A percentile compares a stretch with the other conserved stretches of the same genome.
These are phyloP conservation scores for Ophiostoma fasciatum DNA, from an alignment of 2,329 filamentous ascomycete species.

Conservation along the genomic window DNA sequence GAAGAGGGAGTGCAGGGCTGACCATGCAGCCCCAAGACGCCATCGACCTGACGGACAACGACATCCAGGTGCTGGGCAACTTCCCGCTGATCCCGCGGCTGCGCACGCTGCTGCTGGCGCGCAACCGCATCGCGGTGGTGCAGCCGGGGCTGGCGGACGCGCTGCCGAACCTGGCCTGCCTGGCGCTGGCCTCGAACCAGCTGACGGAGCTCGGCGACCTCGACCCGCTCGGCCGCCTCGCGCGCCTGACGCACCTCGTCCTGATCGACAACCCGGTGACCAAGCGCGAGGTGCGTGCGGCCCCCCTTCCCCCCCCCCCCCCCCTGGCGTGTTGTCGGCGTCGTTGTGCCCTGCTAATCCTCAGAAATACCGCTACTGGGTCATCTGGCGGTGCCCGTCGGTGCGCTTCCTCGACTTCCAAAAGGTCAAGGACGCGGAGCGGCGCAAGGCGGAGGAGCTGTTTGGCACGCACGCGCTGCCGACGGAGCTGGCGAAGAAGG, in stretches of 20 bases:
- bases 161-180: slow-evolving; percentile 66
- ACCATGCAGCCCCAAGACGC: slow-evolving; percentile 67
- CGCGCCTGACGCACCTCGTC: slow-evolving; percentile 62
- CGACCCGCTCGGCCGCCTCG: slow-evolving; percentile 58
- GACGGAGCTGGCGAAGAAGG: slow-evolving; percentile 63
- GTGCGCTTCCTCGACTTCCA: slow-evolving; percentile 86
- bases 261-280: slow-evolving; percentile 79
- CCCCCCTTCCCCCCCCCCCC: too few relatives aligned
- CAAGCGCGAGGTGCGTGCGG: slow-evolving; percentile 68
- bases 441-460: slow-evolving; percentile 58
- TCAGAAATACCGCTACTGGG: slow-evolving; percentile 83
- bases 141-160: slow-evolving; percentile 59
- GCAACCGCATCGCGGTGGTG: slow-evolving; percentile 75
- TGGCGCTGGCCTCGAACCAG: slow-evolving; percentile 75
- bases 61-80: slow-evolving; percentile 78
- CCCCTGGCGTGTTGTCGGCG: too few relatives aligned
- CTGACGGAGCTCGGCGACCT: slow-evolving; percentile 74
- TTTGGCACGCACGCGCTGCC: slow-evolving; percentile 72
- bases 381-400: slow-evolving; percentile 71
- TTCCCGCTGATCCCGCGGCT: slow-evolving; percentile 85
- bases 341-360: too few relatives aligned
- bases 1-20: too few relatives aligned
- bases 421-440: slow-evolving; percentile 80
- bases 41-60: slow-evolving; percentile 97
- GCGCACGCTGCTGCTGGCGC: slow-evolving; percentile 72